Evolutionary conservation across 352 stramenopile species (phyloP).

Genomic region (Phytophthora megakarya): DNA sequence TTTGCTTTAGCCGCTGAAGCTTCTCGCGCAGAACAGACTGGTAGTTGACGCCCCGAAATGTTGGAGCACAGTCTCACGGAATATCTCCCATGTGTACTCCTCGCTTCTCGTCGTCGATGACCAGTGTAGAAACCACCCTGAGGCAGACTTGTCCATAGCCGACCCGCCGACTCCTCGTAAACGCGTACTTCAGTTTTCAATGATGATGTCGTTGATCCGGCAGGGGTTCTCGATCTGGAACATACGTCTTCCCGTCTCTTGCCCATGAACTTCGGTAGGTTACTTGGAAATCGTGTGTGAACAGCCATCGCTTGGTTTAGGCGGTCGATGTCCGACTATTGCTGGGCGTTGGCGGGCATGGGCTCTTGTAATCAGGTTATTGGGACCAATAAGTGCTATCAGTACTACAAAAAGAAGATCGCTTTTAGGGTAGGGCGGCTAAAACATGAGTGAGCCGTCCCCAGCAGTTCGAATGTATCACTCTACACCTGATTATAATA

Average conservation of each 20-base stretch:
- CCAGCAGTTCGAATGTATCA: too few species aligned
- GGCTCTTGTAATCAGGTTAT: neutral
- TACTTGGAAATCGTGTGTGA: neutral
- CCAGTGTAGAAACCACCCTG: neutral
- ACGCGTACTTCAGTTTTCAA: neutral
- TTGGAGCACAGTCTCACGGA: constrained; percentile 2
- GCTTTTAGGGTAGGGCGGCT: too few species aligned
- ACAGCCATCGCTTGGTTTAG: neutral
- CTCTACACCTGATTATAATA: too few species aligned
- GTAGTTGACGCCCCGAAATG: constrained; percentile 9
- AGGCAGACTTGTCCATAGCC: neutral
- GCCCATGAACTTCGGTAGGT: neutral
- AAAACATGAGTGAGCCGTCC: too few species aligned
- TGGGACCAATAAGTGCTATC: neutral
- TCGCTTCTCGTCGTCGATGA: neutral
- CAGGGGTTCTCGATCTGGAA: neutral
- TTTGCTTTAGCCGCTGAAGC: neutral
- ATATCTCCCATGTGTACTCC: neutral
- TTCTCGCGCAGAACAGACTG: constrained; percentile 5
- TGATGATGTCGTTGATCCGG: neutral
- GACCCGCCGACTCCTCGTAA: neutral
- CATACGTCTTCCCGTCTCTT: neutral
- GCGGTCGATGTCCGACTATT: neutral
- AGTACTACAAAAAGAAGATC: neutral
- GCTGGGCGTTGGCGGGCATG: neutral